Base-by-base conservation (phyloP, 2,329 filamentous ascomycete genomes). In the Lachnellula subtilissima region DNA sequence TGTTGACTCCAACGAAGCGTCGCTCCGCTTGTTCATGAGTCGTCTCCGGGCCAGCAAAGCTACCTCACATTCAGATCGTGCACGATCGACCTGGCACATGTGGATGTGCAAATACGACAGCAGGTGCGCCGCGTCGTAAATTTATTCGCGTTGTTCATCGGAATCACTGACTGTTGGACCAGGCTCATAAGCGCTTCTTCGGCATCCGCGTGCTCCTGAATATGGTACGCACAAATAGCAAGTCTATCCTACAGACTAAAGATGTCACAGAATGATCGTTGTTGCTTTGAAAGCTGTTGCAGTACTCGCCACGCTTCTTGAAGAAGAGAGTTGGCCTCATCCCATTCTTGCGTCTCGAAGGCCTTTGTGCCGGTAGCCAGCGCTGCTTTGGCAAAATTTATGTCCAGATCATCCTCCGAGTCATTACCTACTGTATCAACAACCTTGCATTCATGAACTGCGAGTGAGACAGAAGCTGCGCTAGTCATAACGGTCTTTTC, bases 201-300 rank as follows among this genome's bases (percentile, higher is more conserved):
- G 43, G 43, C 43, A 23, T 46, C 43, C 17, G 43, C 19, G 23
- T 14, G 43, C 19, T 46, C 19, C 23, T 46, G 43, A 17, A 46
- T 46, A 14, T 46, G 43, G 23, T 46, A 46, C 19, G 43, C 23
- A 25, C 43, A 46, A 23, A 46, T 17, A 17, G 43, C 43, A 46
- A 46, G 43, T 46, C 23, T 46, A 46, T 46, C 22, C 17, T 46
- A 17, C 17, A 46, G 17, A 46, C 17, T 12, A 14, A 46, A 46
- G 43, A 46, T 46, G 43, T 46, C 43, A 23, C 43, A 46, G 43
- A 46, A 46, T 46, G 43, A n/a, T 46, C 43, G 43, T 46, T 46
- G 19, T 46, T 46, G 15, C 43, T 47, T 47, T 14, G 43, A 19
- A 22, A 47, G 43, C 43, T 47, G 43, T 19, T 47, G 43, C 4